Conservation (phyloP, 2,329 filamentous ascomycete genomes). For the Diaporthe sp. region DNA sequence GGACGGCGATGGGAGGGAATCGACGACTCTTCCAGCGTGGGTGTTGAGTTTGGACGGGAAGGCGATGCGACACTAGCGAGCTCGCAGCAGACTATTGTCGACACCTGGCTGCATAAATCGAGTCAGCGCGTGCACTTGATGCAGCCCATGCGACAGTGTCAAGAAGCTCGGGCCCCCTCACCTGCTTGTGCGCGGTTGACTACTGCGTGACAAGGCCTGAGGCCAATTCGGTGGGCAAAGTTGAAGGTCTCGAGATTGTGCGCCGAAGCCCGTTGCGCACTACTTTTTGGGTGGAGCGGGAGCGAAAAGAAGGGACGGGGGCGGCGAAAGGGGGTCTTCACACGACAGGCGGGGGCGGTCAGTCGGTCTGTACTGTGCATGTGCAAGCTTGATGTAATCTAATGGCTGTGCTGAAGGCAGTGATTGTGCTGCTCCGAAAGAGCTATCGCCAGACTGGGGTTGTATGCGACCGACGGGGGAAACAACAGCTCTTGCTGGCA, state of each 20-base stretch:
- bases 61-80: conserved; percentile 31
- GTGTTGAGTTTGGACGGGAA: conserved; percentile 10
- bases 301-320: conserved; percentile 28
- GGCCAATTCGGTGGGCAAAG: conserved; percentile 4
- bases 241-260: conserved; percentile 33
- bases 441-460: background rate
- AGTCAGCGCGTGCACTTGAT: conserved; percentile 30
- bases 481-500: background rate
- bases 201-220: background rate
- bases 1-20: conserved; percentile 1
- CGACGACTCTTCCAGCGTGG: conserved; percentile 9
- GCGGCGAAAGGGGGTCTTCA: conserved; percentile 24
- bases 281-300: conserved; percentile 31
- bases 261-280: conserved; percentile 17
- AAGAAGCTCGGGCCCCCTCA: background rate
- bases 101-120: conserved; percentile 21
- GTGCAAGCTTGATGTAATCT: background rate
- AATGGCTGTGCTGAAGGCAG: background rate
- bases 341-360: conserved; percentile 8
- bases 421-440: background rate
- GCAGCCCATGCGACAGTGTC: background rate
- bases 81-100: conserved; percentile 13
- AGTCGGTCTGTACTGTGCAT: background rate
- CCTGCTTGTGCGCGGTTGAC: conserved; percentile 21
- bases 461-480: background rate